Base-by-base conservation (phyloP, 1,284 basidiomycete genomes). In the Schizophyllum commune region DNA sequence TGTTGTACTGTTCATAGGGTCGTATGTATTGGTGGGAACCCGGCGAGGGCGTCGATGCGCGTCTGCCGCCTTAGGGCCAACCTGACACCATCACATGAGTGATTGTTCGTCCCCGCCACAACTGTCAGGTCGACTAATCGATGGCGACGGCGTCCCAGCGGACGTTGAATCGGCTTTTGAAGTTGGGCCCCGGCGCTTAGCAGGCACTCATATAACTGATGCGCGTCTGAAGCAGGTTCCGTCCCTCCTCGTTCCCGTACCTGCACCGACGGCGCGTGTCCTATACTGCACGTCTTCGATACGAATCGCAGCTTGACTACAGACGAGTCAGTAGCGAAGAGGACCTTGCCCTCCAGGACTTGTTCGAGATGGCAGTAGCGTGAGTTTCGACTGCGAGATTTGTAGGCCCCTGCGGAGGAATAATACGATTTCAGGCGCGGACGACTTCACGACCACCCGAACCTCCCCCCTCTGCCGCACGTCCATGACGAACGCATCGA, bases 381-480 rank as follows among this genome's bases (percentile, higher is more conserved):
- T 47, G 17, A 47, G 39, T 47, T 27, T 27, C 39, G 13, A 47
- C 39, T 9, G 13, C 4, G 17, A 13, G 39, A 47, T 9, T 39
- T 6, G 9, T 17, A 3, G 39, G 39, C 17, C 4, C 39, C 17
- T 47, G 9, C 39, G 2, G 39, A 47, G 13, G 39, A 11, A 13
- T 13, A 47, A 47, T 8, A 13, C 8, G 17, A 13, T 17, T 47
- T 2, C 39, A 47, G 39, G 9, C 9, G 17, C 39, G 39, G 17
- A 11, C 39, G 39, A 13, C 39, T 47, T 2, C 9, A 13, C 39
- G 39, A 47, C 27, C 5, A 2, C 27, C 27, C 27, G 39, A 17
- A 17, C 17, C 39, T 79, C 56, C 86, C 85, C 8, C 72, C 75
- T 7, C 75, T 87, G 2, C 85, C 86, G 0, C 67, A 71, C 32